These are phyloP conservation scores for Fusarium cyanostomum DNA, from an alignment of 2,329 filamentous ascomycete species.

Conservation along the genomic window DNA sequence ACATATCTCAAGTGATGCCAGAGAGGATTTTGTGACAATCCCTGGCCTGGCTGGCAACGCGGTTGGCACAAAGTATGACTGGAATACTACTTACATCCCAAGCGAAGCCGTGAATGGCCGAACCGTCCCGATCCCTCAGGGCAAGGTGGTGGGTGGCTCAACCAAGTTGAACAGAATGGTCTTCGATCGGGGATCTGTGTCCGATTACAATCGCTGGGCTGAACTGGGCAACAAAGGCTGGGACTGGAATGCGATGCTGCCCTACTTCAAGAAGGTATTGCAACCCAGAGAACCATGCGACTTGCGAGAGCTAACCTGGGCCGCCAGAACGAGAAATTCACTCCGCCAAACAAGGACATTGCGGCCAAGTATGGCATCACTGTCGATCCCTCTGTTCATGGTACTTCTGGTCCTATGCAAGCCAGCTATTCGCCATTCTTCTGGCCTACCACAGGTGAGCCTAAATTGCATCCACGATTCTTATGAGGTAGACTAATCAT, in stretches of 20 bases:
- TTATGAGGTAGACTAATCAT: neutral
- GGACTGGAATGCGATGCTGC: constrained; percentile 50
- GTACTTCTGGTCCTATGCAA: constrained; percentile 26
- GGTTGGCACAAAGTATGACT: constrained; percentile 39
- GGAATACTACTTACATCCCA: constrained; percentile 29
- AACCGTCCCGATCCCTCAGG: constrained; percentile 31
- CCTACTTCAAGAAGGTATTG: constrained; percentile 56
- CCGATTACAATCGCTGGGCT: constrained; percentile 58
- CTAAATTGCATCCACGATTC: fast-evolving
- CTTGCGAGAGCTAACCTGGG: neutral
- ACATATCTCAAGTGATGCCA: constrained; percentile 12
- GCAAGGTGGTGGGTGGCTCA: constrained; percentile 53
- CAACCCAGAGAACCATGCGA: fast-evolving
- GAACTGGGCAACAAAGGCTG: constrained; percentile 56
- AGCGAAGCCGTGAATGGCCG: constrained; percentile 24
- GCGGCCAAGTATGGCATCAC: constrained; percentile 29
- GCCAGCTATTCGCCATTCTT: constrained; percentile 36
- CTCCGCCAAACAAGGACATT: constrained; percentile 14
- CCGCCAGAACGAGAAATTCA: constrained; percentile 30
- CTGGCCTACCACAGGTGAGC: constrained; percentile 39
- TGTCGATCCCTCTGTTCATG: constrained; percentile 22
- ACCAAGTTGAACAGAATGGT: constrained; percentile 54
- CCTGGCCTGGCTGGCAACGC: constrained; percentile 37
- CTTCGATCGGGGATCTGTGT: constrained; percentile 49
- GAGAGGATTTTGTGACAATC: constrained; percentile 35